These are phyloP conservation scores for Helianthus annuus DNA, from an alignment of 129 eudicot species.

Conservation along the genomic window HanXRQr2.0-SUNRISE NC_035436.2:179324495-179324994, in stretches of 20 bases:
- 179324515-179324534: conserved; percentile 8
- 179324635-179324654: not conserved
- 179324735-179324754: conserved; percentile 15
- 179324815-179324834: not conserved
- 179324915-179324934: not conserved
- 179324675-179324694: conserved; percentile 9
- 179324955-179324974: not conserved
- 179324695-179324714: conserved; percentile 4
- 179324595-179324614: conserved; percentile 17
- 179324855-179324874: not conserved
- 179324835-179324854: not conserved
- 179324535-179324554: conserved; percentile 12
- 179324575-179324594: conserved; percentile 12
- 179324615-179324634: conserved; percentile 20
- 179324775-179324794: conserved; percentile 18
- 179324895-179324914: not conserved
- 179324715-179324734: not conserved
- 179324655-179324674: conserved; percentile 4
- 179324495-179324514: conserved; percentile 7
- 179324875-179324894: not conserved
- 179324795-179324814: conserved; percentile 3
- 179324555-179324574: conserved; percentile 16
- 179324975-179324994: no score
- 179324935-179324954: not conserved
- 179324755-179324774: conserved; percentile 15